phyloP scores from a whole-genome alignment of 2,329 filamentous ascomycete genomes.

The Dothiorella sarmentorum region DNA sequence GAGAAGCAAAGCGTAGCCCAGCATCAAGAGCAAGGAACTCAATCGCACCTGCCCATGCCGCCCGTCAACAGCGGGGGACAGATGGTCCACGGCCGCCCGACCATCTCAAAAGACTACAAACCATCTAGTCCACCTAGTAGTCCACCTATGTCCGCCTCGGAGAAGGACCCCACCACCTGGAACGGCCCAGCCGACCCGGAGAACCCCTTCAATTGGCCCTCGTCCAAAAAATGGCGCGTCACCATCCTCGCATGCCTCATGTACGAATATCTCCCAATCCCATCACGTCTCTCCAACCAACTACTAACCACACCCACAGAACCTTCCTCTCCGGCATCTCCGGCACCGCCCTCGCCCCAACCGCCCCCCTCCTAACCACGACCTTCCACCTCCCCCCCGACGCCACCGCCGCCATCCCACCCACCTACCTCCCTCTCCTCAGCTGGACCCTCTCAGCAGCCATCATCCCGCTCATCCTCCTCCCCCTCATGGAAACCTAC shows the following conservation, averaged over 20 bases:
- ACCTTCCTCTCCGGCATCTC: conserved; percentile 37
- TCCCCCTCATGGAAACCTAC: conserved; percentile 39
- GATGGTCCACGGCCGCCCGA: not conserved
- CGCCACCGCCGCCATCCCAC: conserved; percentile 30
- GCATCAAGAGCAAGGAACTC: not conserved
- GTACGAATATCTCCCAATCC: not conserved
- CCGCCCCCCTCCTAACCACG: conserved; percentile 26
- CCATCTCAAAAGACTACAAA: too few relatives aligned
- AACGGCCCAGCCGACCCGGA: not conserved
- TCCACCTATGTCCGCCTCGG: not conserved
- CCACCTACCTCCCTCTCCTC: conserved; percentile 36
- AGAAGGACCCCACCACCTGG: not conserved
- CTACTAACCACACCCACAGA: not conserved
- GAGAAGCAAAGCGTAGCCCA: not conserved
- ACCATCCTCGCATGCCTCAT: conserved; percentile 32
- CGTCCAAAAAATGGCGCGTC: conserved; percentile 34
- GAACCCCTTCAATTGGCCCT: conserved; percentile 31
- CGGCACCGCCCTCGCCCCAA: conserved; percentile 36
- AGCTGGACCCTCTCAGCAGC: conserved; percentile 38
- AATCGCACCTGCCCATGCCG: not conserved
- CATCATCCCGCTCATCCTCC: conserved; percentile 33
- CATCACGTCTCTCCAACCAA: not conserved
- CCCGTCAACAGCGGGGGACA: not conserved
- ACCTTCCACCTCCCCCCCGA: conserved; percentile 20
- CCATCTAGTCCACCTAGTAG: not conserved